A percentile compares a stretch with the other conserved stretches of the same genome.
phyloP scores from a whole-genome alignment of 495 filamentous ascomycete genomes.

The Rusavskia elegans region DNA sequence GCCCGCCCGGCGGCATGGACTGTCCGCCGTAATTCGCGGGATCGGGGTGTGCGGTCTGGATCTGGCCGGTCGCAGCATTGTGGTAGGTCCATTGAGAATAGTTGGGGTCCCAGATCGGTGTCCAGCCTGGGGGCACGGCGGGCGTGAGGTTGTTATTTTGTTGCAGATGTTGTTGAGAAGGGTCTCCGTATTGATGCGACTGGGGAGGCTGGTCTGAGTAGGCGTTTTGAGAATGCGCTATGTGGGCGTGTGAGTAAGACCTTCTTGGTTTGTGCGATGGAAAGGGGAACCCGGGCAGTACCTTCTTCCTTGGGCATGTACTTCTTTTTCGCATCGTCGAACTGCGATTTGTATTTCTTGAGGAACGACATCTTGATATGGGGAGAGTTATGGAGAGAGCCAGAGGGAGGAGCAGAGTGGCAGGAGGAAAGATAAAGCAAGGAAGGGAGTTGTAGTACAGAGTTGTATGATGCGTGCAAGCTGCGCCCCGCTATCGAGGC shows the following conservation, averaged over 20 bases:
- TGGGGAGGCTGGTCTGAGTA: neutral
- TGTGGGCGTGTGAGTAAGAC: too few species aligned
- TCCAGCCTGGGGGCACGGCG: constrained; percentile 1
- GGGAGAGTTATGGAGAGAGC: too few species aligned
- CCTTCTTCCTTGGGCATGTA: neutral
- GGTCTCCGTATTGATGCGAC: neutral
- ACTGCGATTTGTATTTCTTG: constrained; percentile 5
- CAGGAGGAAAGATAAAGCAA: too few species aligned
- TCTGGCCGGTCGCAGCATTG: neutral
- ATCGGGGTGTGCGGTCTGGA: constrained; percentile 2
- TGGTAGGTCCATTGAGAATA: neutral
- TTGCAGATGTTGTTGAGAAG: neutral
- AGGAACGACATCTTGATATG: constrained; percentile 3
- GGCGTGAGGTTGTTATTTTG: neutral
- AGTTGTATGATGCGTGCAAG: too few species aligned
- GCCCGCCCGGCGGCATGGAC: neutral
- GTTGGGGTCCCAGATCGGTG: neutral
- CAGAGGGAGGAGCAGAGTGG: too few species aligned
- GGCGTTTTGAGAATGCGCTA: neutral
- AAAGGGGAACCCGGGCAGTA: neutral
- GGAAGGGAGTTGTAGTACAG: too few species aligned
- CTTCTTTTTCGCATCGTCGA: constrained; percentile 3
- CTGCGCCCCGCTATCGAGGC: too few species aligned
- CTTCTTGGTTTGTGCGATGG: neutral
- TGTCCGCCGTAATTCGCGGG: constrained; percentile 1